These are phyloP conservation scores for Sorghum bicolor DNA, from an alignment of 176 grass and related monocot species.

Conservation along the genomic window Sorghum_bicolor_NCBIv3 NC_012872.2:7326501-7327000, in stretches of 20 bases:
- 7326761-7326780: not conserved
- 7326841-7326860: too few relatives aligned
- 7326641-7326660: too few relatives aligned
- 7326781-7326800: not conserved
- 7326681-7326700: not conserved
- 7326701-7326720: not conserved
- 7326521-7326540: slow-evolving; percentile 10
- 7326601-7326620: not conserved
- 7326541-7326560: not conserved
- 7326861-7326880: too few relatives aligned
- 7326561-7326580: not conserved
- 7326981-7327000: too few relatives aligned
- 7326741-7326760: not conserved
- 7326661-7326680: not conserved
- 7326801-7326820: too few relatives aligned
- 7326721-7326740: not conserved
- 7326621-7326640: not conserved
- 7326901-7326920: too few relatives aligned
- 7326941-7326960: too few relatives aligned
- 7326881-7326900: too few relatives aligned
- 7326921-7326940: too few relatives aligned
- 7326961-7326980: too few relatives aligned
- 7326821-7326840: too few relatives aligned
- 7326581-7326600: not conserved
- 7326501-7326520: not conserved